These are phyloP conservation scores for Xylariaceae sp. DNA, from an alignment of 2,329 filamentous ascomycete genomes.

Conservation along the genomic window DNA sequence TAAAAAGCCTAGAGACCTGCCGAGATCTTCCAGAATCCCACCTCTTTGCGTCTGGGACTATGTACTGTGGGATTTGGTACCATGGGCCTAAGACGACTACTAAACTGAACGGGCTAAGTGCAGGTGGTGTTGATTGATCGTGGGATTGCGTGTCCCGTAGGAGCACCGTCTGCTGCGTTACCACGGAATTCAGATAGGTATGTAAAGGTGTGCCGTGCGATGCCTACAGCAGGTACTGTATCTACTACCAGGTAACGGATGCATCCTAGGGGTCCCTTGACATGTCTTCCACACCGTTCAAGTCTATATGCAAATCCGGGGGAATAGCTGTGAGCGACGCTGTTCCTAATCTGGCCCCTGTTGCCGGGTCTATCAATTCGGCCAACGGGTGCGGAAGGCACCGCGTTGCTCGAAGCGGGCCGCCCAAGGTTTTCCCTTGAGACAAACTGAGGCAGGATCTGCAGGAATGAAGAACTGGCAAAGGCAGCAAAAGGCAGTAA, in stretches of 20 bases:
- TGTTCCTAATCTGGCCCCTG: constrained; percentile 23
- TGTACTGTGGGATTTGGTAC: constrained; percentile 5
- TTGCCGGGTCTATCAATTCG: constrained; percentile 21
- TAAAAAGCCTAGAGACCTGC: constrained; percentile 15
- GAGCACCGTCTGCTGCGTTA: background rate
- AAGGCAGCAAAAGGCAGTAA: too few species aligned
- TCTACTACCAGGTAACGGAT: constrained; percentile 2
- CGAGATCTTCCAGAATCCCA: constrained; percentile 22
- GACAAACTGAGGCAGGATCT: constrained; percentile 3
- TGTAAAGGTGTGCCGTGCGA: too few species aligned
- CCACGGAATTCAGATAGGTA: too few species aligned
- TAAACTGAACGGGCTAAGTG: constrained; percentile 9
- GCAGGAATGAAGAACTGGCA: background rate
- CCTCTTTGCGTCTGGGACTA: too few species aligned
- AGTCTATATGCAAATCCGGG: constrained; percentile 24
- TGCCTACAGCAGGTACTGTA: constrained; percentile 4
- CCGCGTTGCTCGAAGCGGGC: constrained; percentile 16
- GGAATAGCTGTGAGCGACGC: constrained; percentile 15
- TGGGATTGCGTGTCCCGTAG: constrained; percentile 1
- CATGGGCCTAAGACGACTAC: constrained; percentile 7
- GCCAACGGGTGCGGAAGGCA: constrained; percentile 22
- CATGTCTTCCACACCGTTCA: background rate
- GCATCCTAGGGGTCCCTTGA: constrained; percentile 1
- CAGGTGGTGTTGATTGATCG: constrained; percentile 2
- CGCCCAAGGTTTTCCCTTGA: constrained; percentile 9